Base-by-base conservation (phyloP, 2,329 filamentous ascomycete genomes). In the Colletotrichum tabaci region DNA sequence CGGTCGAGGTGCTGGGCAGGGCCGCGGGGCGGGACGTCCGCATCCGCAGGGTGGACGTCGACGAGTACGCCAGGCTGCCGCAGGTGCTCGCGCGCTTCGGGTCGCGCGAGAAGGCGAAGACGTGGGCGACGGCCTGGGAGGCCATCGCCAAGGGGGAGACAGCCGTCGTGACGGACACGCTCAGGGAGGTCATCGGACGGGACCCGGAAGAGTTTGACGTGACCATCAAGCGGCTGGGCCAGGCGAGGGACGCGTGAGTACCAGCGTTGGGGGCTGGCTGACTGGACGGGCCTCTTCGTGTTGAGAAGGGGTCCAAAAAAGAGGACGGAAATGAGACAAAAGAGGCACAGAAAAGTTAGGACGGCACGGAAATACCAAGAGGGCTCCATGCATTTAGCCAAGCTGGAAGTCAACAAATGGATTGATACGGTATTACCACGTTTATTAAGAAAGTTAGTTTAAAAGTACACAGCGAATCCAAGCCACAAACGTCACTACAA, bases 51-150 rank as follows among this genome's bases (percentile, higher is more conserved):
- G 80, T 86, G 4, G 75, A 75, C 0, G 79, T 83, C 0, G 83
- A 85, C 4, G 84, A 86, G 72, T 87, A 84, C 73, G 81, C 77
- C 0, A 61, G 64, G 64, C 75, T 82, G 61, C 80, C 82, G 53
- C 80, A 83, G 73, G 80, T 84, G 63, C 38, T 74, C 63, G 66
- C 52, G 8, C 49, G 53, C 8, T 81, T 81, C 57, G 77, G 77
- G 7, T 67, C 66, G 3, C 76, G 78, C 42, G 80, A 80, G n/a
- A 77, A 77, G 53, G 82, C 84, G 38, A 77, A 77, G 64, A 82
- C 83, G n/a, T 87, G 85, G 85, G 79, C 84, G 21, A 84, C 84
- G 1, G 83, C 84, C 2, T 87, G 84, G 82, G 82, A 84, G 38
- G 85, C 80, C 0, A 84, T 87, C 49, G 75, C 76, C 3, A 75